These are phyloP conservation scores for Chamaenerion angustifolium DNA, from an alignment of 345 rosid species.

Conservation along the genomic window DNA sequence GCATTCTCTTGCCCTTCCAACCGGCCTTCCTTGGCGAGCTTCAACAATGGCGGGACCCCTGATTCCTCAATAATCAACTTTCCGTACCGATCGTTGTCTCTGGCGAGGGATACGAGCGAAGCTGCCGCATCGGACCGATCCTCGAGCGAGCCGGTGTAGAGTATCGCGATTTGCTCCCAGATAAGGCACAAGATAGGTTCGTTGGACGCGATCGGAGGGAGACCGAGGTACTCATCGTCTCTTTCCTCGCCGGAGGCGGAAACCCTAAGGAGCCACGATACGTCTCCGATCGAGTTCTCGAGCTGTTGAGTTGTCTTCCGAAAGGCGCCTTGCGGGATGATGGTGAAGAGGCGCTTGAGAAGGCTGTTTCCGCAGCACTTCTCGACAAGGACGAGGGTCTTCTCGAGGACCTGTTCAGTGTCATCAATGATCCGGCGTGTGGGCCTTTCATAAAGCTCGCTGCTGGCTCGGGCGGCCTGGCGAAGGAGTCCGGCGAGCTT, in stretches of 20 bases:
- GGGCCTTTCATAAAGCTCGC: conserved; percentile 4
- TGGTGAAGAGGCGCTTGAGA: conserved; percentile 2
- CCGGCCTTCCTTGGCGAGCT: conserved; percentile 10
- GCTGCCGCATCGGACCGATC: conserved; percentile 20
- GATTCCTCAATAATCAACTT: conserved; percentile 20
- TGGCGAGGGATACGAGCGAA: conserved; percentile 16
- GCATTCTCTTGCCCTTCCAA: conserved; percentile 10
- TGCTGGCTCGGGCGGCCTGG: conserved; percentile 6
- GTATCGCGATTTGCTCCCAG: conserved; percentile 6
- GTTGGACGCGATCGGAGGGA: conserved; percentile 5
- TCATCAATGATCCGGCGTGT: conserved; percentile 5
- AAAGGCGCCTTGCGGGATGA: conserved; percentile 1
- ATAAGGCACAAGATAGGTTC: conserved; percentile 4
- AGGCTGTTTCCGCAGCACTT: conserved; percentile 3
- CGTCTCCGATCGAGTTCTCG: conserved; percentile 7
- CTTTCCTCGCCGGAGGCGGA: not conserved
- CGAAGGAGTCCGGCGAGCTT: conserved; percentile 5
- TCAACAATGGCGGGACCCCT: conserved; percentile 9
- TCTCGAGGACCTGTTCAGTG: conserved; percentile 7
- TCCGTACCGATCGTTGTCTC: conserved; percentile 19
- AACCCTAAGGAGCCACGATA: conserved; percentile 5
- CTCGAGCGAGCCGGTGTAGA: conserved; percentile 13
- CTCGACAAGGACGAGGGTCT: conserved; percentile 2
- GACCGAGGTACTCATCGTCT: conserved; percentile 4
- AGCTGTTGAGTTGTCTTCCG: conserved; percentile 2